These are phyloP conservation scores for Phytophthora brassicae DNA, from an alignment of 352 stramenopile species.

Conservation along the genomic window DNA sequence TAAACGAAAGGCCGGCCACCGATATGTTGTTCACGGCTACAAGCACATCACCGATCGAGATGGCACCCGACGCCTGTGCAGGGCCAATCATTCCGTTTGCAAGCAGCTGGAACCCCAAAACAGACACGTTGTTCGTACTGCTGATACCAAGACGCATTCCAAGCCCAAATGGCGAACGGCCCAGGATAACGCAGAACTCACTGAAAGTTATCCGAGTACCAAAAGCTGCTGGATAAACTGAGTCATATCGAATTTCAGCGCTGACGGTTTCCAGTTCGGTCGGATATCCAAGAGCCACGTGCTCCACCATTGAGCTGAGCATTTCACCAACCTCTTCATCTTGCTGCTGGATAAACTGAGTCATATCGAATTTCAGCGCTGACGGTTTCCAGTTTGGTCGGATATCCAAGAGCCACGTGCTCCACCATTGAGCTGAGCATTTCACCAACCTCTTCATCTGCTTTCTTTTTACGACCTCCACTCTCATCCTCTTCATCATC, in stretches of 20 bases:
- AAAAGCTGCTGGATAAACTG: slow-evolving; percentile 53
- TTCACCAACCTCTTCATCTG: slow-evolving; percentile 67
- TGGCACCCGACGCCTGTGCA: slow-evolving; percentile 73
- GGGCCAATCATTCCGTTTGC: slow-evolving; percentile 73
- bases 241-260: slow-evolving; percentile 50
- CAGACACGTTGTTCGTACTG: slow-evolving; percentile 56
- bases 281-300: slow-evolving; percentile 79
- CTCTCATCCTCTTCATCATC: slow-evolving; percentile 44
- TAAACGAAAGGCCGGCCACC: slow-evolving; percentile 63
- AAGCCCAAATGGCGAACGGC: slow-evolving; percentile 66
- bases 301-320: slow-evolving; percentile 77
- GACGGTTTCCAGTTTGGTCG: slow-evolving; percentile 45
- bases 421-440: slow-evolving; percentile 80
- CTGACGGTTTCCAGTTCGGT: slow-evolving; percentile 46
- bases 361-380: slow-evolving; percentile 49
- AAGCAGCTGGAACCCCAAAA: slow-evolving; percentile 84
- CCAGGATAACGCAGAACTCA: slow-evolving; percentile 75
- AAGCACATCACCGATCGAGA: slow-evolving; percentile 70
- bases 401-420: slow-evolving; percentile 80
- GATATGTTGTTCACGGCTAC: slow-evolving; percentile 77
- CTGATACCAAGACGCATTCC: slow-evolving; percentile 81
- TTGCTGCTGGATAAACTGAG: slow-evolving; percentile 50
- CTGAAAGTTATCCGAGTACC: slow-evolving; percentile 52
- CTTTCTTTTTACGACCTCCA: slow-evolving; percentile 53
- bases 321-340: slow-evolving; percentile 76